phyloP scores from a whole-genome alignment of 1,284 basidiomycete species.

The Malassezia restricta region DNA sequence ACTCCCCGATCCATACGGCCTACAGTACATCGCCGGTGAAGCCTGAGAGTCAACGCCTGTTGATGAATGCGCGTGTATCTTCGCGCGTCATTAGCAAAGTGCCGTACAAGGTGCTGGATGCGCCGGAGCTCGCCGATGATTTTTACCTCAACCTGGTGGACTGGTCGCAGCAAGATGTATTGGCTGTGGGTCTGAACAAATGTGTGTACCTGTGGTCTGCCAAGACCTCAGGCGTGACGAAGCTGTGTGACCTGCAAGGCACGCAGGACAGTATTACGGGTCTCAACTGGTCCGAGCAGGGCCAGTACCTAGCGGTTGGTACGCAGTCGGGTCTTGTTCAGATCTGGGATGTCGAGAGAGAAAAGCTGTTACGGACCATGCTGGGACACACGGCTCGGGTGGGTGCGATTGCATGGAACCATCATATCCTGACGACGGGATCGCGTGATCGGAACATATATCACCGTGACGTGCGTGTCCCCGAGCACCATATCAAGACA shows the following conservation, averaged over 20 bases:
- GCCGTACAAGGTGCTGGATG: conserved; percentile 92
- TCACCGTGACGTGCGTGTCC: conserved; percentile 75
- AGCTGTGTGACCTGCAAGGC: conserved; percentile 65
- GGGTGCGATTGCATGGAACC: conserved; percentile 87
- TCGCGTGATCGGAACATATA: conserved; percentile 80
- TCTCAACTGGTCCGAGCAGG: conserved; percentile 55
- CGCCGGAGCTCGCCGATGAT: conserved; percentile 83
- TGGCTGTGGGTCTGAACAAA: conserved; percentile 79
- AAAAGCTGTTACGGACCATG: conserved; percentile 64
- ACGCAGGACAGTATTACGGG: conserved; percentile 38
- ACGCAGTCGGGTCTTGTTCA: conserved; percentile 75
- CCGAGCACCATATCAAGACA: conserved; percentile 61
- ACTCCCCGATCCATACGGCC: conserved; percentile 61
- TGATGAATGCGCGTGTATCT: conserved; percentile 69
- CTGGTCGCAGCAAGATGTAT: conserved; percentile 86
- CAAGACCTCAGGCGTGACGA: conserved; percentile 77
- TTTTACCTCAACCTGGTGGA: conserved; percentile 97
- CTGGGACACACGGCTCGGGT: conserved; percentile 77
- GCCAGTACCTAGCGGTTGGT: conserved; percentile 68
- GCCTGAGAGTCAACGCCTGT: conserved; percentile 65
- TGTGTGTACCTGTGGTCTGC: conserved; percentile 97
- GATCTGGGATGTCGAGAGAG: conserved; percentile 82
- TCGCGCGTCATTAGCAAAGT: conserved; percentile 80
- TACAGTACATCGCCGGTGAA: conserved; percentile 85
- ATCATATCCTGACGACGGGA: conserved; percentile 74